These are phyloP conservation scores for Trichoderma polysporum DNA, from an alignment of 2,329 filamentous ascomycete genomes.

Conservation along the genomic window DNA sequence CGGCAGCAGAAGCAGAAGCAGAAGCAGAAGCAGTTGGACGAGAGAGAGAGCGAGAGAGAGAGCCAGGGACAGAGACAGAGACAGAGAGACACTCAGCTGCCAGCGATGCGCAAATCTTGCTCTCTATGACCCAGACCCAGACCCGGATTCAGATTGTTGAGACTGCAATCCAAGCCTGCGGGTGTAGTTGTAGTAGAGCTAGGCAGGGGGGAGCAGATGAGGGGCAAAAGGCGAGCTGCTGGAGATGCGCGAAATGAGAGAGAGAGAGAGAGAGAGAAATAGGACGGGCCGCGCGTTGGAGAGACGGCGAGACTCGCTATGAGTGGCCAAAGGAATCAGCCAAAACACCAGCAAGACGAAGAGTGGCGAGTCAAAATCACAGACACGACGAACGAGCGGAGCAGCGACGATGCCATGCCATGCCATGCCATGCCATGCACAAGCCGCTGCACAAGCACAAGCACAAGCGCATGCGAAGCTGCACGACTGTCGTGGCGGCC, in stretches of 20 bases:
- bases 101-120: background rate
- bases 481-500: conserved; percentile 50
- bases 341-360: background rate
- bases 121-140: background rate
- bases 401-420: background rate
- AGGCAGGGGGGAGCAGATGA: background rate
- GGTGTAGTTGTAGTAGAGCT: conserved; percentile 7
- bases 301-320: background rate
- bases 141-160: background rate
- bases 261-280: too few species aligned
- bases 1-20: background rate
- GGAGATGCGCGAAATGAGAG: too few species aligned
- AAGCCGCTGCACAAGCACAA: conserved; percentile 8
- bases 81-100: background rate
- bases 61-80: background rate
- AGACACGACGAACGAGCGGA: background rate
- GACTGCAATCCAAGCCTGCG: background rate
- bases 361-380: background rate
- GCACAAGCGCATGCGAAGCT: conserved; percentile 27
- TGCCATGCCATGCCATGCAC: background rate
- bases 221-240: background rate
- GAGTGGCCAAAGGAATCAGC: background rate
- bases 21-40: background rate
- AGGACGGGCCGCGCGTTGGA: background rate
- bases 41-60: background rate